These are phyloP conservation scores for Penicillium sp. DNA, from an alignment of 2,329 filamentous ascomycete species.

Conservation along the genomic window DNA sequence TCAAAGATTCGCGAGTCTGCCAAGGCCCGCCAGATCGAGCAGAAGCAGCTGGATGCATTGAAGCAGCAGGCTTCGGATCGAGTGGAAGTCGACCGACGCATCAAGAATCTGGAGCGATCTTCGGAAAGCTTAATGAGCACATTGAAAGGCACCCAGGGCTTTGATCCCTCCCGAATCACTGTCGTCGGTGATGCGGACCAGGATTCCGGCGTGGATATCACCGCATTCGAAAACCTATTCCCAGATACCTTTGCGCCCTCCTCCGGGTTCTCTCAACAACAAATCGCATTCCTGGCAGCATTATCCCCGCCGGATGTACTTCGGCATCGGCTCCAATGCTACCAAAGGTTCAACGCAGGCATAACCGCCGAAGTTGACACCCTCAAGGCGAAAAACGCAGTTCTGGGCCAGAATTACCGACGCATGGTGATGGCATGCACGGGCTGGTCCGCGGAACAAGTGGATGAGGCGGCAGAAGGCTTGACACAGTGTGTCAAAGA, in stretches of 20 bases:
- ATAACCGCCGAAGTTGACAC: constrained; percentile 66
- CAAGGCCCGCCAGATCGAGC: constrained; percentile 72
- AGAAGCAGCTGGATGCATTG: constrained; percentile 69
- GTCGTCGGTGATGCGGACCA: constrained; percentile 51
- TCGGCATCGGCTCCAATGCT: constrained; percentile 66
- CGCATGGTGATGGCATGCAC: constrained; percentile 87
- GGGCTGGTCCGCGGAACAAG: constrained; percentile 70
- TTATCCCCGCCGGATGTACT: constrained; percentile 63
- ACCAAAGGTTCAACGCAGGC: constrained; percentile 65
- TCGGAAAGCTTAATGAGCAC: constrained; percentile 66
- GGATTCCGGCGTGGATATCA: constrained; percentile 37
- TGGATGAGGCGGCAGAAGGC: constrained; percentile 76
- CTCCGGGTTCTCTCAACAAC: constrained; percentile 41
- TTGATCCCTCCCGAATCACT: constrained; percentile 47
- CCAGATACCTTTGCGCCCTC: constrained; percentile 42
- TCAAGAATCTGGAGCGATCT: constrained; percentile 73
- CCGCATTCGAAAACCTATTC: constrained; percentile 38
- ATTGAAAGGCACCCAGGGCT: constrained; percentile 49
- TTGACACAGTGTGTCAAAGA: constrained; percentile 80
- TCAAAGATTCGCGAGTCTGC: constrained; percentile 77
- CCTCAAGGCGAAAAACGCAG: constrained; percentile 75
- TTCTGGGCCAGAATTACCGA: constrained; percentile 83
- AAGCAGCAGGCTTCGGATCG: constrained; percentile 63
- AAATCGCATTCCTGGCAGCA: constrained; percentile 45
- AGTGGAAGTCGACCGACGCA: constrained; percentile 66